Conservation (phyloP, 2,329 filamentous ascomycete genomes). For the Penicillium sp. region DNA sequence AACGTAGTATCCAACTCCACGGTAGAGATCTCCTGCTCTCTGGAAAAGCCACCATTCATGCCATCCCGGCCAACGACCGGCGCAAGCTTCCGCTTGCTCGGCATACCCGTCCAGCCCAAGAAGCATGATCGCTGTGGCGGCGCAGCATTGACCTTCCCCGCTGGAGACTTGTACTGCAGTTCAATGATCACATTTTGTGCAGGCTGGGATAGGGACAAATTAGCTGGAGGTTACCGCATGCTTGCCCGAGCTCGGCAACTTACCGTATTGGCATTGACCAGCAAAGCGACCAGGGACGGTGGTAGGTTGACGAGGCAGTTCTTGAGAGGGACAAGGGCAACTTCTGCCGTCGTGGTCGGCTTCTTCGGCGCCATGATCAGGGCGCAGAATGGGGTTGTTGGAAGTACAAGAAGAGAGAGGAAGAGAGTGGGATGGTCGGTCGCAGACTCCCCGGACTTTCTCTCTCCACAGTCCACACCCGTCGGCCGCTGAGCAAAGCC, state of each 20-base stretch:
- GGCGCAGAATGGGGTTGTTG: slow-evolving; percentile 18
- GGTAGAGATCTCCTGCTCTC: slow-evolving; percentile 73
- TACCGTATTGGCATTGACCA: slow-evolving; percentile 89
- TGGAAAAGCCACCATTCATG: slow-evolving; percentile 60
- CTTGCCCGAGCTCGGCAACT: slow-evolving; percentile 36
- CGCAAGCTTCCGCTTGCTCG: slow-evolving; percentile 79
- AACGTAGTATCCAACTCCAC: slow-evolving; percentile 89
- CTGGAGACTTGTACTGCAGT: slow-evolving; percentile 70
- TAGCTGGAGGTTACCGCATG: slow-evolving; percentile 20
- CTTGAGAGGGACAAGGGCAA: slow-evolving; percentile 84
- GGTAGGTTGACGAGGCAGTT: slow-evolving; percentile 95
- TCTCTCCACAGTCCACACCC: slow-evolving; percentile 11
- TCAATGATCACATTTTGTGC: slow-evolving; percentile 97
- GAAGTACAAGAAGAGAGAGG: slow-evolving; percentile 14
- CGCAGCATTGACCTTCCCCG: slow-evolving; percentile 53
- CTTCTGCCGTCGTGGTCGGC: slow-evolving; percentile 71
- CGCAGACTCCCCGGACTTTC: slow-evolving; percentile 24
- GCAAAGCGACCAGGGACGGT: slow-evolving; percentile 74
- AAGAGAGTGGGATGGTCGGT: slow-evolving; percentile 12
- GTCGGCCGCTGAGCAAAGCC: slow-evolving; percentile 2
- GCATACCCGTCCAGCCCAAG: slow-evolving; percentile 97
- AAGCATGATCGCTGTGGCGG: slow-evolving; percentile 70
- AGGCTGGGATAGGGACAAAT: slow-evolving; percentile 55
- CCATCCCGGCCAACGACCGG: slow-evolving; percentile 75
- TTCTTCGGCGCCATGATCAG: slow-evolving; percentile 49